Percentiles rank a stretch among this genome's conserved stretches.
Evolutionary conservation across 805 yeast species (phyloP).

Genomic region (Ogataea trehalophila): DNA sequence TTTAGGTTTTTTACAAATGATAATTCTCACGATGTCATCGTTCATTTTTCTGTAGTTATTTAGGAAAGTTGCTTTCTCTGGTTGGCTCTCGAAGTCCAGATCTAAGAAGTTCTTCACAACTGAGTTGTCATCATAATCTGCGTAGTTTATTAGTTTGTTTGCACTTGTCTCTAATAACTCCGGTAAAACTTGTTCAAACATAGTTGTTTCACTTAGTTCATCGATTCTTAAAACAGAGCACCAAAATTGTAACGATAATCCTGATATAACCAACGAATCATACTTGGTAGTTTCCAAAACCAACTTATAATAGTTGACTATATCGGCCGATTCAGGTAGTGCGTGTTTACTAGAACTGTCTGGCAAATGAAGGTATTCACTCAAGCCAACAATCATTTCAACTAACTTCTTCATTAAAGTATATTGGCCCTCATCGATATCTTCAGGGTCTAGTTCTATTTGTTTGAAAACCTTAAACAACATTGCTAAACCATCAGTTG

Average conservation of each 20-base stretch:
- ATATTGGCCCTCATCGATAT: conserved; percentile 67
- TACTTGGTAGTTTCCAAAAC: conserved; percentile 79
- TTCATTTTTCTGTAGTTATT: conserved; percentile 75
- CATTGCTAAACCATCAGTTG: conserved; percentile 66
- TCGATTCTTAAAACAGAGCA: conserved; percentile 82
- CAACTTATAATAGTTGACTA: conserved; percentile 62
- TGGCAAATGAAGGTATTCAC: conserved; percentile 56
- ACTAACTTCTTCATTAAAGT: conserved; percentile 84
- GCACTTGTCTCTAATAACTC: conserved; percentile 72
- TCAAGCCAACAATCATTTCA: conserved; percentile 84
- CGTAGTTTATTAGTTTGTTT: conserved; percentile 70
- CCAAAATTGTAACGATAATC: conserved; percentile 92
- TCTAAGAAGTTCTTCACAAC: conserved; percentile 62
- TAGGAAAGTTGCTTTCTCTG: conserved; percentile 74
- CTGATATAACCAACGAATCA: conserved; percentile 84
- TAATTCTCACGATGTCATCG: conserved; percentile 86
- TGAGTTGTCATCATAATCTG: conserved; percentile 60
- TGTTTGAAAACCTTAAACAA: conserved; percentile 59
- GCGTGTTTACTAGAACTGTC: conserved; percentile 22
- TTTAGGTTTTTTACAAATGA: conserved; percentile 80
- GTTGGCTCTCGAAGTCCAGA: conserved; percentile 83
- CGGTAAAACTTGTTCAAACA: conserved; percentile 55
- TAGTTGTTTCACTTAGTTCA: conserved; percentile 54
- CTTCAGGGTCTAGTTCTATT: conserved; percentile 59
- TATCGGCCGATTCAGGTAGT: conserved; percentile 52